Conservation (phyloP, 805 yeast species). For the Saccharomycopsis capsularis region DNA sequence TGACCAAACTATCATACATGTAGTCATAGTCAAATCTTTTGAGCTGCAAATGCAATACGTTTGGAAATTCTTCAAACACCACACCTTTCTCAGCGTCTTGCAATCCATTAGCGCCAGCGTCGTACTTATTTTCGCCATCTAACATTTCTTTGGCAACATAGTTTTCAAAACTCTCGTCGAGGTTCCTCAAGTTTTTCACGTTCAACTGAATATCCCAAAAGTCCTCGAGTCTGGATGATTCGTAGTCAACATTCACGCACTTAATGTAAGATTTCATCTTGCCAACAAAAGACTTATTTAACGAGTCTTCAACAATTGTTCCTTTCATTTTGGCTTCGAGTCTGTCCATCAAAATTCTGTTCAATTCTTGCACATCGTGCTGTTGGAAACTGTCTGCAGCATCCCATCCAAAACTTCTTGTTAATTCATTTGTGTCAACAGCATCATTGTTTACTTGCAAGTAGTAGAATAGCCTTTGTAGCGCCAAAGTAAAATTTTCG, state of each 20-base stretch:
- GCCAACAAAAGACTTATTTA: slow-evolving; percentile 86
- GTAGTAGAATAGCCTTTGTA: slow-evolving; percentile 82
- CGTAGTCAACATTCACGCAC: slow-evolving; percentile 89
- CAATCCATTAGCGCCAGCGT: slow-evolving; percentile 59
- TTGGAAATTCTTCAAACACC: slow-evolving; percentile 82
- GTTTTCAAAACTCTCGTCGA: slow-evolving; percentile 72
- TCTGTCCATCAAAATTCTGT: slow-evolving; percentile 91
- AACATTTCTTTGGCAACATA: slow-evolving; percentile 84
- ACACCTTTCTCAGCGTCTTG: slow-evolving; percentile 98
- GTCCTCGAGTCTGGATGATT: slow-evolving; percentile 85
- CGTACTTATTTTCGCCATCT: slow-evolving; percentile 93
- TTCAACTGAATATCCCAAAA: slow-evolving; percentile 98
- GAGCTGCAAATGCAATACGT: slow-evolving; percentile 86
- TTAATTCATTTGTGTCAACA: slow-evolving; percentile 77
- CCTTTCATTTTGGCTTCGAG: slow-evolving; percentile 89
- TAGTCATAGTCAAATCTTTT: slow-evolving; percentile 94
- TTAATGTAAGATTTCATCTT: slow-evolving; percentile 92
- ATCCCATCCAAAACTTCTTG: slow-evolving; percentile 96
- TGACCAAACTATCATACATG: slow-evolving; percentile 77
- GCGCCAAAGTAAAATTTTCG: slow-evolving; percentile 38
- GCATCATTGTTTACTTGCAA: slow-evolving; percentile 69
- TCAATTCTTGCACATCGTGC: slow-evolving; percentile 96
- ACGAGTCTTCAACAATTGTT: slow-evolving; percentile 64
- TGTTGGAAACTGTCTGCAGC: slow-evolving; percentile 92
- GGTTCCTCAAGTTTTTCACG: slow-evolving; percentile 71